phyloP scores from a whole-genome alignment of 306 rosid genomes.

The Cicer yamashitae region DNA sequence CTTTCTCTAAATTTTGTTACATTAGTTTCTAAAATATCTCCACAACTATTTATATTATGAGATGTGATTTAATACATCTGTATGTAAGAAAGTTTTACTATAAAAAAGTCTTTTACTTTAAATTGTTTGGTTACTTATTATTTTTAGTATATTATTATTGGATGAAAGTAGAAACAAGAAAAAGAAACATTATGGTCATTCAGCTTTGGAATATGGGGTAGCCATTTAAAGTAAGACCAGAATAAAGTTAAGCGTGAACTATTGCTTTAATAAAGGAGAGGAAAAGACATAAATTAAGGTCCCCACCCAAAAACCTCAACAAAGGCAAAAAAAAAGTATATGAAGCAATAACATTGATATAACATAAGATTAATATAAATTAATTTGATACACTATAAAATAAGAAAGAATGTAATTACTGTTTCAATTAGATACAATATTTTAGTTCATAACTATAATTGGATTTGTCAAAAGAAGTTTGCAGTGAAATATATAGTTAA shows the following conservation, averaged over 20 bases:
- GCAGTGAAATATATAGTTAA: neutral
- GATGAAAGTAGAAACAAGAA: constrained; percentile 18
- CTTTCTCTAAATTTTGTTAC: neutral
- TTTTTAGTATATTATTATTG: neutral
- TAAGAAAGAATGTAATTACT: neutral
- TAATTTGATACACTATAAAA: neutral
- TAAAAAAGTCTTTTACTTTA: constrained; percentile 1
- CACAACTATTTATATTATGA: neutral
- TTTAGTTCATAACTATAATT: neutral
- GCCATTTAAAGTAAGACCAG: constrained; percentile 43
- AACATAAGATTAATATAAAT: neutral
- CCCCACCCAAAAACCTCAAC: constrained; percentile 29
- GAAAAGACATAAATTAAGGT: constrained; percentile 39
- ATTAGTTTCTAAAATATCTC: neutral
- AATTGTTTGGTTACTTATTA: neutral
- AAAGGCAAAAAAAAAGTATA: neutral
- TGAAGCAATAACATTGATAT: constrained; percentile 44
- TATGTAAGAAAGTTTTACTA: neutral
- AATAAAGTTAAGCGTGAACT: constrained; percentile 32
- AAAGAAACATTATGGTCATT: constrained; percentile 14
- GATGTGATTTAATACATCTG: neutral
- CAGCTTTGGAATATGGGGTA: constrained; percentile 36
- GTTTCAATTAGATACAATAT: neutral
- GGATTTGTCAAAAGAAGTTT: neutral
- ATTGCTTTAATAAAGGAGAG: constrained; percentile 49